Conservation (phyloP, 306 rosid genomes). For the Prosopis cineraria region DNA sequence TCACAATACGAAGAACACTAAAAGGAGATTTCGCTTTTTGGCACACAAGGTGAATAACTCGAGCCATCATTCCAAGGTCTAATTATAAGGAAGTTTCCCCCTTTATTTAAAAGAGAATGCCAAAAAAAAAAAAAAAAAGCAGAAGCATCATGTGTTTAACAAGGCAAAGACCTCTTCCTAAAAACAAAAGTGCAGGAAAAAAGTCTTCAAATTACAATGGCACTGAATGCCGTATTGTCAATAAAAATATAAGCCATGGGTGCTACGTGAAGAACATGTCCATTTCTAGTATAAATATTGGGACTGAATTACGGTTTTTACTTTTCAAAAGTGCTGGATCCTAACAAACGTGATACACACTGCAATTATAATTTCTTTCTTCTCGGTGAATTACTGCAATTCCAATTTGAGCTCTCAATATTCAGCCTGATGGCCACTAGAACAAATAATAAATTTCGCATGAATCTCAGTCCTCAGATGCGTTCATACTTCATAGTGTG, state of each 20-base stretch:
- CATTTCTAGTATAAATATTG: not conserved
- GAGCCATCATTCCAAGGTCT: not conserved
- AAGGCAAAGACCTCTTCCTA: not conserved
- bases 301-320: not conserved
- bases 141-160: not conserved
- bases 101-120: not conserved
- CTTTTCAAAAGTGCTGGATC: not conserved
- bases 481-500: no score
- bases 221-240: not conserved
- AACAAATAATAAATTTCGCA: no score
- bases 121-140: not conserved
- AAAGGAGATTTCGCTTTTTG: not conserved
- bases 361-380: not conserved
- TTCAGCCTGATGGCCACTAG: no score
- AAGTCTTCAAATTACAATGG: not conserved
- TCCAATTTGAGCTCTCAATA: no score
- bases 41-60: not conserved
- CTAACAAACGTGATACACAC: not conserved
- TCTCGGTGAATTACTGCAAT: not conserved
- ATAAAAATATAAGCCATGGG: not conserved
- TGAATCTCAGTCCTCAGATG: no score
- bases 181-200: not conserved
- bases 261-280: not conserved
- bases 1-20: not conserved
- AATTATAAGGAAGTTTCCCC: not conserved